These are phyloP conservation scores for Suillus discolor DNA, from an alignment of 768 basidiomycete species.

Conservation along the genomic window DNA sequence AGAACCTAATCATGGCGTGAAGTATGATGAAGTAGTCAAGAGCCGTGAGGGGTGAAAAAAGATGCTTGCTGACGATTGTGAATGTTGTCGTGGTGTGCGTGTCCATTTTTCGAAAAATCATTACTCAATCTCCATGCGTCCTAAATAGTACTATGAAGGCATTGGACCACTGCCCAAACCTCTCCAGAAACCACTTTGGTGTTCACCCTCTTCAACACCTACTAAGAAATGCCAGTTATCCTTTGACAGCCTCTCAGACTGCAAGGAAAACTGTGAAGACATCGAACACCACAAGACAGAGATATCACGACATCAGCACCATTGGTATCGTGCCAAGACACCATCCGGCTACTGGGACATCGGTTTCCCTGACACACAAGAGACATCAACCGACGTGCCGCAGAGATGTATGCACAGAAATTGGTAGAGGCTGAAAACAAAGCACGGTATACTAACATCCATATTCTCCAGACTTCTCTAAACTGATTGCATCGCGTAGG, in stretches of 20 bases:
- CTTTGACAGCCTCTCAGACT: constrained; percentile 12
- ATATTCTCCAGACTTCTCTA: not conserved
- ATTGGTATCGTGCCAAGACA: constrained; percentile 71
- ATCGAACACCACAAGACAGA: constrained; percentile 61
- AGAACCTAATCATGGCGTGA: constrained; percentile 61
- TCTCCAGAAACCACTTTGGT: constrained; percentile 74
- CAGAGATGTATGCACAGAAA: constrained; percentile 72
- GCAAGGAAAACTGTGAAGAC: constrained; percentile 37
- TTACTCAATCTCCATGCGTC: not conserved
- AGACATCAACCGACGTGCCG: constrained; percentile 78
- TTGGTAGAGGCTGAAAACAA: constrained; percentile 58
- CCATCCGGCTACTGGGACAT: constrained; percentile 92
- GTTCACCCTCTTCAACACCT: constrained; percentile 49
- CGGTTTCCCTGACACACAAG: constrained; percentile 87
- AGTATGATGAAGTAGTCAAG: constrained; percentile 79
- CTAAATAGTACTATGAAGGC: constrained; percentile 74
- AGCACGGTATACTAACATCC: constrained; percentile 47
- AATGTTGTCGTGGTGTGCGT: constrained; percentile 76
- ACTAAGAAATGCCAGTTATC: constrained; percentile 21
- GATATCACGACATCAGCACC: constrained; percentile 72
- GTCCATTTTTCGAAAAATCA: not conserved
- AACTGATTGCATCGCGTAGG: constrained; percentile 16
- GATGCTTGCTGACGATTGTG: constrained; percentile 80
- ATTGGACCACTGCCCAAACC: constrained; percentile 71
- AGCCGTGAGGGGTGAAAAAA: constrained; percentile 60